Base-by-base conservation (phyloP, 495 filamentous ascomycete species). In the Umbilicaria muhlenbergii region DNA sequence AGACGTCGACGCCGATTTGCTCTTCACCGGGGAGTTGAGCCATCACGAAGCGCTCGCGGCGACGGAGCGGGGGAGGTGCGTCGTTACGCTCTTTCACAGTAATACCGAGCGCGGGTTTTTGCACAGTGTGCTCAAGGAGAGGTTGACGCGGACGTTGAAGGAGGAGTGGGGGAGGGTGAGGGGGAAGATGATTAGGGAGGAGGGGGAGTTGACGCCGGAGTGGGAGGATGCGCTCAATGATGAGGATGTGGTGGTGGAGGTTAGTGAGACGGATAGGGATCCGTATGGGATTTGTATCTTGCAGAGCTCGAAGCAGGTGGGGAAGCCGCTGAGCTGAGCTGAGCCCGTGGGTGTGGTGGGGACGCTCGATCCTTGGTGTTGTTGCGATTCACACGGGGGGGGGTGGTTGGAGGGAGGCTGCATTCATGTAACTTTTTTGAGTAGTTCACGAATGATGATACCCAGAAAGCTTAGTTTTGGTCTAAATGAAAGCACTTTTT, bases 1-100 rank as follows among this genome's bases (percentile, higher is more conserved):
- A 39, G 69, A 77, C 41, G 66, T 77, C 14, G 62, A 63, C 11
- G 66, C 70, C 0, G 86, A 95, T 55, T 62, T 95, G 19, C 61
- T 88, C 0, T 81, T 96, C 46, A 96, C 89, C 0, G 91, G 91
- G 7, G 91, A 98, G 58, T 73, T 96, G 72, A 80, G 74, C 41
- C 91, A 98, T 58, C 91, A 98, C 55, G 80, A 91, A 46, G 82
- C 89, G 11, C 70, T 98, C 34, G 75, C 82, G 28, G 80, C 84
- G 17, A 85, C 80, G 24, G 89, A 95, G 68, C 69, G 73, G n/a
- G 91, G 91, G n/a, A 78, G 80, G 45, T 77, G 71, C 43, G 85
- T 94, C 0, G 71, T 98, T 44, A 78, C 80, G 7, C 70, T 91
- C 24, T 88, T 92, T 48, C 91, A 98, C 58, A 85, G 81, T 46